A percentile compares a stretch with the other conserved stretches of the same genome.
Evolutionary conservation across 768 basidiomycete species (phyloP).

Genomic region (Leccinum obscurum): DNA sequence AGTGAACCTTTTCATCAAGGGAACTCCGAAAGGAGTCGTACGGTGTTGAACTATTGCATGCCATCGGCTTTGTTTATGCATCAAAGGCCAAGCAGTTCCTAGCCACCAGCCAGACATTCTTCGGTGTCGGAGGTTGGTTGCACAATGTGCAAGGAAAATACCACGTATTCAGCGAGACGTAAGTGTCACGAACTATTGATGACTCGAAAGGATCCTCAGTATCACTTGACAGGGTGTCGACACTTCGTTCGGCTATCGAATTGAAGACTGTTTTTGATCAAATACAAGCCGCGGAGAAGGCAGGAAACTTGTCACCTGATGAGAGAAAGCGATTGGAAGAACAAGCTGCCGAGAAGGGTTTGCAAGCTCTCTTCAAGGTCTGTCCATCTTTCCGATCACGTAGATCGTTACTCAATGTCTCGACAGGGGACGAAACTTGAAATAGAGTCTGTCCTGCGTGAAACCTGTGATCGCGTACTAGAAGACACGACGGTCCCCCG

Average conservation of each 20-base stretch:
- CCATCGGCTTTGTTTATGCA: conserved; percentile 83
- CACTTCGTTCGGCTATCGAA: conserved; percentile 82
- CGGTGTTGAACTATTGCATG: conserved; percentile 81
- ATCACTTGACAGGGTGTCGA: conserved; percentile 61
- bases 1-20: conserved; percentile 43
- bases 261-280: conserved; percentile 90
- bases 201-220: conserved; percentile 1
- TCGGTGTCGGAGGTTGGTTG: conserved; percentile 91
- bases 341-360: conserved; percentile 89
- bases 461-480: conserved; percentile 83
- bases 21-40: conserved; percentile 86
- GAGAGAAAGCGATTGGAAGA: conserved; percentile 85
- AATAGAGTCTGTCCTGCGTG: conserved; percentile 84
- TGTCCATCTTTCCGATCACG: background rate
- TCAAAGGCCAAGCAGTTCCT: conserved; percentile 83
- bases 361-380: conserved; percentile 90
- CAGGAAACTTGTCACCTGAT: conserved; percentile 74
- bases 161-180: conserved; percentile 93
- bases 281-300: conserved; percentile 86
- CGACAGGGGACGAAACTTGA: conserved; percentile 85
- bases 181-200: conserved; percentile 31
- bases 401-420: background rate
- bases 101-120: conserved; percentile 64
- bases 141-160: conserved; percentile 93
- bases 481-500: conserved; percentile 53